Conservation (phyloP, 164 flowering plant genomes). For the Tinospora cordifolia region DNA sequence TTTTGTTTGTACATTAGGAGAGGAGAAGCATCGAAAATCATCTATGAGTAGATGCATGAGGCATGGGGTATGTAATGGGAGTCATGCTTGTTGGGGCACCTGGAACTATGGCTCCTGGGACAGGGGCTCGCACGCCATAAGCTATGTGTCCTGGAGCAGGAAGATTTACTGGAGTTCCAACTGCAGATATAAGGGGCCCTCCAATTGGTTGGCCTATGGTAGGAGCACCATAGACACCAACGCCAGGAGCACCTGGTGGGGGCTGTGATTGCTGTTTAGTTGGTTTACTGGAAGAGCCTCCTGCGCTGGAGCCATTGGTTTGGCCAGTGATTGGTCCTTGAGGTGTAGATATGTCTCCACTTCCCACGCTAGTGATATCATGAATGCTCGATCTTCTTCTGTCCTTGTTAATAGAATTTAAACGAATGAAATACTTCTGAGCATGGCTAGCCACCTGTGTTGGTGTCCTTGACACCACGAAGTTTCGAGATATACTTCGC, state of each 20-base stretch:
- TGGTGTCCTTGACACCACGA: conserved; percentile 85
- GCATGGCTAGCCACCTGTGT: conserved; percentile 97
- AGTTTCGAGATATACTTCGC: conserved; percentile 90
- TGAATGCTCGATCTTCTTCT: conserved; percentile 90
- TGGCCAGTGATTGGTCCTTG: conserved; percentile 87
- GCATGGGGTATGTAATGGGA: conserved; percentile 66
- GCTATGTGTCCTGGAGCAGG: conserved; percentile 63
- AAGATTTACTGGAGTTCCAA: conserved; percentile 79
- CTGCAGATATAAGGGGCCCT: conserved; percentile 72
- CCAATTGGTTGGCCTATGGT: conserved; percentile 81
- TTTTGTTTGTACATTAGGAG: conserved; percentile 17
- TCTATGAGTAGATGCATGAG: conserved; percentile 61
- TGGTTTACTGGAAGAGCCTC: conserved; percentile 42
- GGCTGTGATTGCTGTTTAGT: conserved; percentile 41
- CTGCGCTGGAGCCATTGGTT: conserved; percentile 35
- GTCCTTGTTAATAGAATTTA: conserved; percentile 91
- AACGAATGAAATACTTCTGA: conserved; percentile 83
- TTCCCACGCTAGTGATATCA: conserved; percentile 71
- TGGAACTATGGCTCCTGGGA: conserved; percentile 57
- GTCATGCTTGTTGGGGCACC: conserved; percentile 68
- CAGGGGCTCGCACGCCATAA: conserved; percentile 62
- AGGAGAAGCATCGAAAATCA: conserved; percentile 23
- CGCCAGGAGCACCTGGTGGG: conserved; percentile 35
- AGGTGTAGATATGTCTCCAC: conserved; percentile 47
- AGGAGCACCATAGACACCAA: conserved; percentile 51